phyloP scores from a whole-genome alignment of 208 protist species.

The Leishmania turanica region DNA sequence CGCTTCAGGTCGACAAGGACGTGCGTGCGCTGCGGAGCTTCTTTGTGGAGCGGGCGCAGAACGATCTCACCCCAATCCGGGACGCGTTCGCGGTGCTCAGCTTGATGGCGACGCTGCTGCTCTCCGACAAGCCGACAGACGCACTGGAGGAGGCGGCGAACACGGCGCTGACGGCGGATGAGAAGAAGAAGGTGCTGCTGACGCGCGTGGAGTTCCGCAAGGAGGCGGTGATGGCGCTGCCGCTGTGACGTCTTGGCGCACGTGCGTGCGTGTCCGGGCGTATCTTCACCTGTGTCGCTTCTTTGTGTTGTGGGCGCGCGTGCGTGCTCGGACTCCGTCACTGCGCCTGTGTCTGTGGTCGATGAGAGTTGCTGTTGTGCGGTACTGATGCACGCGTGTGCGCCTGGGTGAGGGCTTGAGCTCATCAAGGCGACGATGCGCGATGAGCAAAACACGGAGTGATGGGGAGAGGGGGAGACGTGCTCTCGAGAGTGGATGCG shows the following conservation, averaged over 20 bases:
- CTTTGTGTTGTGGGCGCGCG: not conserved
- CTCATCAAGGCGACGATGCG: not conserved
- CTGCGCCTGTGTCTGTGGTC: not conserved
- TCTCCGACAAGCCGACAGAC: slow-evolving; percentile 67
- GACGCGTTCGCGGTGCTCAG: slow-evolving; percentile 54
- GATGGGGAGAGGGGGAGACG: not conserved
- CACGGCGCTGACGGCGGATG: slow-evolving; percentile 68
- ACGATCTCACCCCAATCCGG: slow-evolving; percentile 55
- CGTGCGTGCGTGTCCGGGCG: not conserved
- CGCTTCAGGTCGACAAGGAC: slow-evolving; percentile 84
- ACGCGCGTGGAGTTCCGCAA: slow-evolving; percentile 67
- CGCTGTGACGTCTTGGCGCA: slow-evolving; percentile 25
- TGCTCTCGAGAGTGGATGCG: not conserved
- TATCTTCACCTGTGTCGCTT: not conserved
- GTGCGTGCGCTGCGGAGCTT: slow-evolving; percentile 70
- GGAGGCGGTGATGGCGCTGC: slow-evolving; percentile 60
- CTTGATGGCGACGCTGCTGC: slow-evolving; percentile 57
- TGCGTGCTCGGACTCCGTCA: not conserved
- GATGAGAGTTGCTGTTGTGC: not conserved
- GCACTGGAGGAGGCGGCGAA: slow-evolving; percentile 66
- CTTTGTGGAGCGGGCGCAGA: slow-evolving; percentile 50
- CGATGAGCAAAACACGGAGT: not conserved
- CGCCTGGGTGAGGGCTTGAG: not conserved
- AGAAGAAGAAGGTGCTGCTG: slow-evolving; percentile 68
- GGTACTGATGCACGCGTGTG: not conserved